Evolutionary conservation across 805 yeast species (phyloP), one percentile per base, ranked within the genome.

Genomic region (Candida chilensis): DNA sequence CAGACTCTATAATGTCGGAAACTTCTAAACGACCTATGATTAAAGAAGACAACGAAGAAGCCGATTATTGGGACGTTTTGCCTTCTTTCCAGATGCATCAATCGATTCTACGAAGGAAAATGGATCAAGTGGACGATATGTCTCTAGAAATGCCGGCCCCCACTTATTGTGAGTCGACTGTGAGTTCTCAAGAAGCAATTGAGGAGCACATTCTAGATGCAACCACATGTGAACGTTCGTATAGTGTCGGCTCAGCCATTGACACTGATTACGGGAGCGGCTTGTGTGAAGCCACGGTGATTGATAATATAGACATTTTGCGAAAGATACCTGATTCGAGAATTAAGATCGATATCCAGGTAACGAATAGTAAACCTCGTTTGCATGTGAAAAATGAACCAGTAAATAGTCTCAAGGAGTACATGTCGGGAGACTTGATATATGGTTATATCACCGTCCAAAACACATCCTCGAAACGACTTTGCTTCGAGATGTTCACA

Each of bases 61-160:
- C 42, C 10, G 43, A 39, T 25, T 35, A 34, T 38, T 50, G 48
- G 32, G 56, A 50, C 24, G 37, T 50, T 8, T 40, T 50, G 19
- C 56, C 56, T 3, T 47, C 52, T n/a, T 50, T 50, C 33, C 54
- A 50, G 29, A 49, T 50, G 54, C 50, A 42, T 30, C 54, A 50
- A 37, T 48, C 54, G n/a, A 50, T 48, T 16, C 33, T 50, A 28
- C 36, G 42, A 18, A 30, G 54, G 20, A n/a, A 12, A 7, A n/a
- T 22, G 13, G 25, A n/a, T n/a, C n/a, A n/a, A n/a, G n/a, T n/a
- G n/a, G n/a, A n/a, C n/a, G n/a, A n/a, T n/a, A n/a, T n/a, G n/a
- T n/a, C n/a, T n/a, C n/a, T n/a, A n/a, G n/a, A n/a, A n/a, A n/a
- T n/a, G n/a, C n/a, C n/a, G n/a, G n/a, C n/a, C n/a, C n/a, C n/a